phyloP scores from a whole-genome alignment of 192 early-diverging fungal genomes.

The Nowakowskiella sp. region DNA sequence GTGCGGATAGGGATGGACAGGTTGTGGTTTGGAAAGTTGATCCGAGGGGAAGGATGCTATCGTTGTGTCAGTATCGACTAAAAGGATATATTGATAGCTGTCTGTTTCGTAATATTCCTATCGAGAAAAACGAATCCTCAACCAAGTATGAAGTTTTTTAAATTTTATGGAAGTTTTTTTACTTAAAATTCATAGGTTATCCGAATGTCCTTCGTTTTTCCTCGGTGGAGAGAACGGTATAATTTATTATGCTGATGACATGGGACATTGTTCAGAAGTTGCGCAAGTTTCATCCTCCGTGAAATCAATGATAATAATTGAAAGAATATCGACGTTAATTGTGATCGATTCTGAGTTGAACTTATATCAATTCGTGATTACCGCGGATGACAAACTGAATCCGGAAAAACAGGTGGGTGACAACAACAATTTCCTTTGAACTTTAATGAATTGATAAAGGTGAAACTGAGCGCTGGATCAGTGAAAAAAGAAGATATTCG shows the following conservation, averaged over 20 bases:
- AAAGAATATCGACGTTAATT: constrained; percentile 23
- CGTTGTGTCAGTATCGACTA: constrained; percentile 42
- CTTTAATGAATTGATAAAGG: constrained; percentile 15
- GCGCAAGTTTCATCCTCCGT: constrained; percentile 5
- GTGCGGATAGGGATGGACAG: constrained; percentile 39
- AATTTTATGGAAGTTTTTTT: not conserved
- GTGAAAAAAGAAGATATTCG: constrained; percentile 13
- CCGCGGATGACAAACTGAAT: constrained; percentile 34
- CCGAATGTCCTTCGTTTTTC: constrained; percentile 40
- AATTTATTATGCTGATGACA: constrained; percentile 44
- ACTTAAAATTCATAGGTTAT: constrained; percentile 9
- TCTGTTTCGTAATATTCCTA: constrained; percentile 2
- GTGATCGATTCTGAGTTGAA: constrained; percentile 29
- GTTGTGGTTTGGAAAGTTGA: constrained; percentile 52
- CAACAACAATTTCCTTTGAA: not conserved
- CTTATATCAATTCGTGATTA: constrained; percentile 25
- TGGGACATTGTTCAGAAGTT: constrained; percentile 38
- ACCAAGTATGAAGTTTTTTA: constrained; percentile 17
- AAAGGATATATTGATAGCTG: constrained; percentile 14
- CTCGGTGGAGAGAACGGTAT: constrained; percentile 17
- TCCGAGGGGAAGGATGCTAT: constrained; percentile 25
- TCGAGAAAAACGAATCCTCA: not conserved
- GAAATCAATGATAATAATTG: constrained; percentile 16
- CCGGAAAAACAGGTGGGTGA: constrained; percentile 21
- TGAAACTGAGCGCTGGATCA: constrained; percentile 31